Evolutionary conservation across 257 asterid species (phyloP).

Genomic region (Penstemon eatonii): DNA sequence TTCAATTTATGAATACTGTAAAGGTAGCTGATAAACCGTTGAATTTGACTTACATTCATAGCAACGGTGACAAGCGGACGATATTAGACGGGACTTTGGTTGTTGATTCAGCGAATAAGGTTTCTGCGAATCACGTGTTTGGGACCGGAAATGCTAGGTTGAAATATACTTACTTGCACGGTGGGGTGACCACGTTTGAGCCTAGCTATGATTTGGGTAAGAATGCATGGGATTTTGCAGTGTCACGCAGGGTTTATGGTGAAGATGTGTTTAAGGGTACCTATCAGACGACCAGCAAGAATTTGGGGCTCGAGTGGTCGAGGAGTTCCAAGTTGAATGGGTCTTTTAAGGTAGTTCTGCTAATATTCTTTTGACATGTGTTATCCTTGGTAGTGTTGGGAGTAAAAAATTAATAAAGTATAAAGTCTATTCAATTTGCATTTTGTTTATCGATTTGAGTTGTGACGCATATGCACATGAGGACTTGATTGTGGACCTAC

Average conservation of each 20-base stretch:
- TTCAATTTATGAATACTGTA: constrained; percentile 77
- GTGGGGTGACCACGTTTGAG: constrained; percentile 73
- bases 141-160: constrained; percentile 70
- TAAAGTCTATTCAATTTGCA: not conserved
- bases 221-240: constrained; percentile 83
- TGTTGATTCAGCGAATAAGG: constrained; percentile 82
- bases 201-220: constrained; percentile 76
- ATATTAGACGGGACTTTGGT: constrained; percentile 72
- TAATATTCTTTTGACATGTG: not conserved
- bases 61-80: constrained; percentile 62
- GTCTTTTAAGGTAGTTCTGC: constrained; percentile 68
- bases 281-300: constrained; percentile 73
- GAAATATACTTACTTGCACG: constrained; percentile 78
- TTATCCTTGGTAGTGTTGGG: constrained; percentile 22
- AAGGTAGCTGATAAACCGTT: constrained; percentile 71
- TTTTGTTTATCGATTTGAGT: too few relatives aligned
- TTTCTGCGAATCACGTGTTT: constrained; percentile 76
- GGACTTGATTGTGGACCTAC: constrained; percentile 13
- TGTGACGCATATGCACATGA: not conserved
- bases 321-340: constrained; percentile 71
- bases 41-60: constrained; percentile 80
- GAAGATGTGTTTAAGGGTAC: constrained; percentile 75
- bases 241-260: constrained; percentile 64
- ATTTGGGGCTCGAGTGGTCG: constrained; percentile 89
- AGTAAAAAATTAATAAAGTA: constrained; percentile 1